Conservation (phyloP, 805 yeast species). For the Vanderwaltozyma yarrowii region DNA sequence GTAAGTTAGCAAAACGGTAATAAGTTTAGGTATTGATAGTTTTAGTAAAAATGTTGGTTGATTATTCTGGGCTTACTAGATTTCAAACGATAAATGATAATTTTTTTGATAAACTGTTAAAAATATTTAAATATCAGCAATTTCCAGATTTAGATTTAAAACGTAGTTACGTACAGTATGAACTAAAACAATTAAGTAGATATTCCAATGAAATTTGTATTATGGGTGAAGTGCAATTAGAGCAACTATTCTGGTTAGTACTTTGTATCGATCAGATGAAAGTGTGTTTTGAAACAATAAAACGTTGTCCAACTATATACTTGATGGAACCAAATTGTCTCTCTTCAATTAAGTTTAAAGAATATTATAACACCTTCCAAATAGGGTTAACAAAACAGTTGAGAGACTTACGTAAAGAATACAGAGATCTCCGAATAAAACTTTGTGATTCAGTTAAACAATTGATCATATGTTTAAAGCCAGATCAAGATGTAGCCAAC, state of each 20-base stretch:
- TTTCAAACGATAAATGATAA: conserved; percentile 10
- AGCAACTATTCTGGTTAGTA: conserved; percentile 7
- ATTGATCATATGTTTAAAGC: conserved; percentile 1
- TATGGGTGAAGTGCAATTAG: conserved; percentile 1
- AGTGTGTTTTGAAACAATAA: conserved; percentile 4
- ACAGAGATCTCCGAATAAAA: conserved; percentile 1
- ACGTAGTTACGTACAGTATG: neutral
- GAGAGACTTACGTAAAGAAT: conserved; percentile 2
- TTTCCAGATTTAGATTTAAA: conserved; percentile 1
- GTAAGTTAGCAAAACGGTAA: too few relatives aligned
- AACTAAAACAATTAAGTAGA: neutral
- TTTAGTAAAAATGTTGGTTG: conserved; percentile 20
- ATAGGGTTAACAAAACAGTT: conserved; percentile 1
- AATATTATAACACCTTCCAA: conserved; percentile 1
- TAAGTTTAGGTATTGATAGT: too few relatives aligned
- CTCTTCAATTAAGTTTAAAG: conserved; percentile 1
- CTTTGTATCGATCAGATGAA: conserved; percentile 13
- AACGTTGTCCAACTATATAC: conserved; percentile 15
- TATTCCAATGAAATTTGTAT: neutral
- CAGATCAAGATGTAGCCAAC: neutral
- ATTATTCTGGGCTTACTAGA: conserved; percentile 14
- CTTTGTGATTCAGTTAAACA: conserved; percentile 1
- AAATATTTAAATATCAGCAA: conserved; percentile 7
- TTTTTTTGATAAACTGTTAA: conserved; percentile 4
- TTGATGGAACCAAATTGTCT: conserved; percentile 7